Evolutionary conservation across 306 rosid genomes (phyloP), one percentile per base, ranked within the genome.

Genomic region (Begonia fuchsioides): DNA sequence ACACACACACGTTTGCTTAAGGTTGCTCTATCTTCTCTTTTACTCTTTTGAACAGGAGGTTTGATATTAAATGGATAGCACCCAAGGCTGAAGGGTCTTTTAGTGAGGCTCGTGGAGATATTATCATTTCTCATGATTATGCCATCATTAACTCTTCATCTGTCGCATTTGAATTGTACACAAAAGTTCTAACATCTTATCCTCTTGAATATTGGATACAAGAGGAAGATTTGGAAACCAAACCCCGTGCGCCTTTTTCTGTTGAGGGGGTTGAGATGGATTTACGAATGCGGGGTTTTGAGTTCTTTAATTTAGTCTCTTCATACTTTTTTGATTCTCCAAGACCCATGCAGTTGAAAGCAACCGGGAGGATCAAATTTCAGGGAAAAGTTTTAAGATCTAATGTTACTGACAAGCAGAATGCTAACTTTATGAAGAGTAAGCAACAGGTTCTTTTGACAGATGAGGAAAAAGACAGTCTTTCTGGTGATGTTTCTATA

Each of bases 1-100:
- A 8, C 45, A 39, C 12, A 54, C 3, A 32, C 35, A 3, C 10
- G 2, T 16, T 44, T 32, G 35, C 55, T 49, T 12, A n/a, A 49
- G 15, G 39, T 40, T 49, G 18, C 8, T 47, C 11, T 47, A 11
- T 47, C 17, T 47, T 47, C 50, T 47, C 11, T 13, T 11, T n/a
- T 10, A 3, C 15, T 46, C 52, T 49, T 61, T 56, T 46, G 47
- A 53, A 58, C 68, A 90, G 97, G 79, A 81, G 61, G 72, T 75
- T 76, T 69, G 93, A 90, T 69, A 67, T 90, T 59, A 79, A 76
- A 64, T 90, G 97, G 97, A 79, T 66, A 50, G 97, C 95, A 45
- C 79, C 82, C 51, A 67, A 64, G 52, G 92, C 92, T 8, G 95
- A 81, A 68, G 95, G 95, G 51, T 76, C 97, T 44, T 79, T 90